Conservation (phyloP, 257 asterid species). For the Forsythia viridissima region DNA sequence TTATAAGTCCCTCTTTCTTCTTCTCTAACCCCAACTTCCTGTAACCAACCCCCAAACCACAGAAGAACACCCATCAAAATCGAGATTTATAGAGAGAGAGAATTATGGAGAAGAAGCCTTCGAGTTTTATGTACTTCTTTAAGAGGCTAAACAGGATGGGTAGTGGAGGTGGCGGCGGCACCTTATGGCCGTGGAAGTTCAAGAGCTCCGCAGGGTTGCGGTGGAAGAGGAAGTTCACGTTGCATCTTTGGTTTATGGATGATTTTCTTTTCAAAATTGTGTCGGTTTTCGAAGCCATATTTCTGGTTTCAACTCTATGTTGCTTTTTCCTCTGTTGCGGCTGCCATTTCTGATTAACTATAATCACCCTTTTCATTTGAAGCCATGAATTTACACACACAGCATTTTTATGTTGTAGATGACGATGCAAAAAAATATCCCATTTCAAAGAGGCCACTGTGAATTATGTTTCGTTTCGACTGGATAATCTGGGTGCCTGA, state of each 20-base stretch:
- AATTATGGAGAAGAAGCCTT: constrained; percentile 46
- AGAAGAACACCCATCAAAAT: constrained; percentile 6
- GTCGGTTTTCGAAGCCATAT: constrained; percentile 56
- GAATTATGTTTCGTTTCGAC: too few species aligned
- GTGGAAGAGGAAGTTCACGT: constrained; percentile 59
- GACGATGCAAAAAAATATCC: neutral
- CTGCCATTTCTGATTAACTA: constrained; percentile 52
- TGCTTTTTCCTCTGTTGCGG: constrained; percentile 82
- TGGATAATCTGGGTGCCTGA: too few species aligned
- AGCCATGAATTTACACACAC: neutral
- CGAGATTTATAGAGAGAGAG: neutral
- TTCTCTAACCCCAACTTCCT: constrained; percentile 29
- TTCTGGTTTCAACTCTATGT: constrained; percentile 51
- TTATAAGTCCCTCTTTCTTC: neutral
- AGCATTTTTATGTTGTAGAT: neutral
- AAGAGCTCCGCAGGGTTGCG: constrained; percentile 50
- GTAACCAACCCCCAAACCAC: neutral
- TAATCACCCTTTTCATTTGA: too few species aligned
- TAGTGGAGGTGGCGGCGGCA: neutral
- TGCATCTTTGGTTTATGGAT: constrained; percentile 60
- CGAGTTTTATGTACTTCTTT: constrained; percentile 41
- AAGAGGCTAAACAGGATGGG: constrained; percentile 46
- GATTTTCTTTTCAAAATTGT: constrained; percentile 56
- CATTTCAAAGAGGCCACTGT: neutral
- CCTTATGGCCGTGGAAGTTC: constrained; percentile 37